Evolutionary conservation across 331 rosid genomes (phyloP), one percentile per base, ranked within the genome.

Genomic region (Pyrus hybrid): DNA sequence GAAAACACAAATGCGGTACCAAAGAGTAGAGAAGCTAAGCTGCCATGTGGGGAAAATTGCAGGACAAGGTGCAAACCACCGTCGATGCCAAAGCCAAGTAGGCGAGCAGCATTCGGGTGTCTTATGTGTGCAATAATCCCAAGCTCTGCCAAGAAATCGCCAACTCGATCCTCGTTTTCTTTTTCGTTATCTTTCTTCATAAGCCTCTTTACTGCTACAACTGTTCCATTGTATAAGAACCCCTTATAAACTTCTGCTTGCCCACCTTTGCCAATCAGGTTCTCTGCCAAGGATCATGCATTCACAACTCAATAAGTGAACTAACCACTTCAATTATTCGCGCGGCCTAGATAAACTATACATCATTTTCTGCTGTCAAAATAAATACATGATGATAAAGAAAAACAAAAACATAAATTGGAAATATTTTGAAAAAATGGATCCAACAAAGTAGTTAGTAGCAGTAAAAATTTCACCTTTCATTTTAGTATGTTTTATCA

Each of bases 241-340:
- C 99, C 99, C 79, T 71, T 90, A 86, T 87, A 95, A 33, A 95
- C 99, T 82, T 90, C 98, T 22, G 99, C 99, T 74, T 95, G 96
- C 32, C 99, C 99, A 64, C 99, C 99, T 86, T 84, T 81, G 14
- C 99, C 99, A 35, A 95, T 69, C 85, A 90, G 21, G 86, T 92
- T 95, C 56, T 88, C 99, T 95, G 67, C 25, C 69, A 28, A n/a
- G 49, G 32, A 65, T 63, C 20, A 25, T 22, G 51, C 67, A 63
- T 26, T 26, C 28, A 17, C 58, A 73, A 61, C 60, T 35, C 28
- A 45, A 28, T 6, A 26, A 7, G 22, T 37, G 45, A 35, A 37
- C 4, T 35, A 35, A 8, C 43, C 43, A 35, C 12, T 35, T 35
- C 43, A 8, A 2, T 35, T 35, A 35, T 35, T 35, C 11, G 11